phyloP scores from a whole-genome alignment of 2,329 filamentous ascomycete genomes.

The Arthroderma sp. region DNA sequence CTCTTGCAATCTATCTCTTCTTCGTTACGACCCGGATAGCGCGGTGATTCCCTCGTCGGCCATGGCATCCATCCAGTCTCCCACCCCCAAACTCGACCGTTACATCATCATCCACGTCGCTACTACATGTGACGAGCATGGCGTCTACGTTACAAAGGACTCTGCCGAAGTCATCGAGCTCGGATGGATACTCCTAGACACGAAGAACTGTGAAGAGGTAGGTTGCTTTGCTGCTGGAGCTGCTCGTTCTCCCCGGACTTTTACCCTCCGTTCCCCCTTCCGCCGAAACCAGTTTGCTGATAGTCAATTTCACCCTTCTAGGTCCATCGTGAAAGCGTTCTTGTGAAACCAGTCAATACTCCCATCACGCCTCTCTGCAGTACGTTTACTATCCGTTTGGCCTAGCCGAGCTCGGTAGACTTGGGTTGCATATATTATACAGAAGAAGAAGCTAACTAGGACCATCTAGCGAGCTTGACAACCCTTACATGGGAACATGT shows the following conservation, averaged over 20 bases:
- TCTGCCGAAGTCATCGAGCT: constrained; percentile 98
- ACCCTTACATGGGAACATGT: constrained; percentile 99
- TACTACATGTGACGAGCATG: constrained; percentile 97
- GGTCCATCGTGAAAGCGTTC: constrained; percentile 88
- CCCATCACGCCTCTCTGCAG: constrained; percentile 97
- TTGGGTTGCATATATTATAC: constrained; percentile 9
- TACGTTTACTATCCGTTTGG: constrained; percentile 46
- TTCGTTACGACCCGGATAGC: background rate
- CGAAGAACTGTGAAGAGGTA: constrained; percentile 87
- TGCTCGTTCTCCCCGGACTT: no score
- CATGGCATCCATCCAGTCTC: constrained; percentile 35
- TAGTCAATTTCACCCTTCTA: constrained; percentile 34
- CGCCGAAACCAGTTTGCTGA: constrained; percentile 9
- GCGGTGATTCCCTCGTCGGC: constrained; percentile 4
- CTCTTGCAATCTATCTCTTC: background rate
- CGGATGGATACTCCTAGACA: constrained; percentile 91
- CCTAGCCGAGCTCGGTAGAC: constrained; percentile 9
- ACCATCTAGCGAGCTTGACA: constrained; percentile 68
- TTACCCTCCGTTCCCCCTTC: constrained; percentile 2
- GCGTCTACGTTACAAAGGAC: constrained; percentile 98
- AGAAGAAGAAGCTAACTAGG: constrained; percentile 12
- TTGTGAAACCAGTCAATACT: constrained; percentile 97
- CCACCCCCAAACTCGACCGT: constrained; percentile 71
- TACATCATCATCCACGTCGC: constrained; percentile 98
- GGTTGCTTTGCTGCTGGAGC: constrained; percentile 25